These are phyloP conservation scores for Sapria himalayana DNA, from an alignment of 345 rosid species.

Conservation along the genomic window DNA sequence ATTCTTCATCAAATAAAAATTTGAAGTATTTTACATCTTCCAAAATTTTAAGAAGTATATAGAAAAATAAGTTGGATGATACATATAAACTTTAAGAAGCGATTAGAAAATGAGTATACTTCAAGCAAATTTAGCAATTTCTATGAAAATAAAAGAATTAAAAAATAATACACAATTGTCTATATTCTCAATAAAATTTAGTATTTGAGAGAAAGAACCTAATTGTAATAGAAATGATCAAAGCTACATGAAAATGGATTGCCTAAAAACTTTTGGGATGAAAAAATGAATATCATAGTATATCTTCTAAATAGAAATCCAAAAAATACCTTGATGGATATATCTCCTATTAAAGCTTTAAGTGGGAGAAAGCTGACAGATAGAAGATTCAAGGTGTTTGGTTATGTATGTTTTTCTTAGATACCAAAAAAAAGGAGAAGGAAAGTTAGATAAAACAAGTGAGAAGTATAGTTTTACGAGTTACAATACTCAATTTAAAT, in stretches of 20 bases:
- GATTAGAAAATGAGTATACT: not conserved
- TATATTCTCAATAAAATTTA: no score
- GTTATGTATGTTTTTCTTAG: not conserved
- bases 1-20: conserved; percentile 1
- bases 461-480: not conserved
- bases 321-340: not conserved
- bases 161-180: no score
- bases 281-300: not conserved
- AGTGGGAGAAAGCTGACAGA: not conserved
- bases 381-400: not conserved
- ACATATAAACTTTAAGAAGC: not conserved
- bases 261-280: not conserved
- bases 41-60: not conserved
- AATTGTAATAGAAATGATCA: not conserved
- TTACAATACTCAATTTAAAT: not conserved
- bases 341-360: not conserved
- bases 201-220: not conserved
- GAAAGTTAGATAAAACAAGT: not conserved
- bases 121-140: not conserved
- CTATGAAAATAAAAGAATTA: not conserved
- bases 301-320: not conserved
- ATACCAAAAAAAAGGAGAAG: not conserved
- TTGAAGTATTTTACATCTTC: not conserved
- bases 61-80: not conserved
- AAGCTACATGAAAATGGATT: not conserved